Evolutionary conservation across 2,329 filamentous ascomycete genomes (phyloP).

Genomic region (Diaporthe sp.): DNA sequence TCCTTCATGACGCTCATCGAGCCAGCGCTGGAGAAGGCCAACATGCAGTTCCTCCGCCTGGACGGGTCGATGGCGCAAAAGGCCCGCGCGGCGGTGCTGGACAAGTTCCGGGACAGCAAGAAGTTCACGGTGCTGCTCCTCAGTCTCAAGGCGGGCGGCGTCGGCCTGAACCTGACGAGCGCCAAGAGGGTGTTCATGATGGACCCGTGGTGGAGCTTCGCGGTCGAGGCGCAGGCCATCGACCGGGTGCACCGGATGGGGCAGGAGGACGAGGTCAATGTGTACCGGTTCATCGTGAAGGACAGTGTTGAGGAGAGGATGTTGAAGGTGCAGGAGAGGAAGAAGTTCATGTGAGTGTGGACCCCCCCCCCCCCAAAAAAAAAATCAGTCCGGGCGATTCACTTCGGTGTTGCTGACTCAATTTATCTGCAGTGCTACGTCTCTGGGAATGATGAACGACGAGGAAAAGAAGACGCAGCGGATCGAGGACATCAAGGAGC

Average conservation of each 20-base stretch:
- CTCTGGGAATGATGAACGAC: conserved; percentile 92
- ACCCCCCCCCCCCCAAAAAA: too few species aligned
- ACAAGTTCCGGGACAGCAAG: conserved; percentile 72
- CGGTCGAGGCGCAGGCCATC: conserved; percentile 95
- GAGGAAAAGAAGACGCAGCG: conserved; percentile 91
- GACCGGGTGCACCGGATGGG: conserved; percentile 98
- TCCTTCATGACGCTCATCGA: conserved; percentile 94
- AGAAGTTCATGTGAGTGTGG: conserved; percentile 91
- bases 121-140: conserved; percentile 83
- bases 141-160: conserved; percentile 88
- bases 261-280: conserved; percentile 85
- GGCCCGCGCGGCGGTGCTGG: conserved; percentile 80
- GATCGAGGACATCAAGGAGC: conserved; percentile 93
- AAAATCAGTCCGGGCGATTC: background rate
- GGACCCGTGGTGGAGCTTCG: conserved; percentile 99
- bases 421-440: conserved; percentile 77
- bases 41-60: conserved; percentile 85
- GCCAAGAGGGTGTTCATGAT: conserved; percentile 97
- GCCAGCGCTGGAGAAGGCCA: conserved; percentile 77
- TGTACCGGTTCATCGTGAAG: conserved; percentile 89
- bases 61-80: conserved; percentile 93
- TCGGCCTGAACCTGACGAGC: conserved; percentile 91
- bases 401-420: background rate
- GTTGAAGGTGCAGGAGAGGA: conserved; percentile 91
- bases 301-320: conserved; percentile 96